Evolutionary conservation across 345 rosid species (phyloP), one percentile per base, ranked within the genome.

Genomic region (Camelina hispida): DNA sequence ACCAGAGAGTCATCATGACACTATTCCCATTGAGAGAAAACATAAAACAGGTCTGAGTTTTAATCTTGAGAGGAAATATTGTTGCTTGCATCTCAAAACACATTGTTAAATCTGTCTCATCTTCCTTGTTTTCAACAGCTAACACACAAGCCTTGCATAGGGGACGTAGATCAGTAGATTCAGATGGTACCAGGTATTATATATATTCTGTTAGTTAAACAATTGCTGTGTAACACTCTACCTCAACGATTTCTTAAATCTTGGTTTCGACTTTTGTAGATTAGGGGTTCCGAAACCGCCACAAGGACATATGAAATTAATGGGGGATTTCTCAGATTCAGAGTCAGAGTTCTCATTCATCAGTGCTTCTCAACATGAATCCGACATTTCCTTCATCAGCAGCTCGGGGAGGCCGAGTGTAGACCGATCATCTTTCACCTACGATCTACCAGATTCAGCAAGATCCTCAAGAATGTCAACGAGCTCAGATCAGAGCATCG

Each of bases 351-450:
- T 85, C 75, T 95, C 99, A 44, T 92, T 86, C 74, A 66, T 78
- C 25, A 78, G 51, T 59, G 55, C 77, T 50, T 66, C 81, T 50
- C 73, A 78, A 57, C 81, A 65, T 0, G 93, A 87, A 46, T 77
- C 88, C 1, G 96, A 89, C 65, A 83, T 90, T 68, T 91, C 95
- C 9, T 91, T 70, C 66, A 91, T 91, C 28, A 90, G 92, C 86
- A 90, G 92, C 86, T 80, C 93, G 0, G 96, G 93, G 35, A 84
- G 95, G 68, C 87, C 87, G 0, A 90, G 96, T 75, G 66, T 84
- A n/a, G 97, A 93, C 17, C 86, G 89, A 28, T 17, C 77, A 14
- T 85, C 89, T 76, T 51, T 69, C 72, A 34, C 82, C 59, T 74
- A 63, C 22, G 95, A 91, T 23, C 62, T 68, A 50, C 74, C 74